Percentiles rank a stretch among this genome's conserved stretches.
phyloP scores from a whole-genome alignment of 352 stramenopile genomes.

The Phytophthora pseudosyringae region DNA sequence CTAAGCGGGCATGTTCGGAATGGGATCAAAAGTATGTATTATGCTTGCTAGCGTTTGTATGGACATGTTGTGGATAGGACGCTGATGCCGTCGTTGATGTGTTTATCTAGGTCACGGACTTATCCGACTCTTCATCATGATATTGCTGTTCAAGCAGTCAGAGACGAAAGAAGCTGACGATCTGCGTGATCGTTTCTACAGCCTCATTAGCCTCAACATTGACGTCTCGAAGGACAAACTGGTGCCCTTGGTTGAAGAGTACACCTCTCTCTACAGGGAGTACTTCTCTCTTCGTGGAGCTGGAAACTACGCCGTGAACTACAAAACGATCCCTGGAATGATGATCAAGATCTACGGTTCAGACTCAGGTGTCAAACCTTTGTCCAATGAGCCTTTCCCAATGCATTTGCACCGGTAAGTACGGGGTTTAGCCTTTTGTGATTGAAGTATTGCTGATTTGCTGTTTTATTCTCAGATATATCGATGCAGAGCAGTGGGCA shows the following conservation, averaged over 20 bases:
- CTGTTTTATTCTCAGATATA: slow-evolving; percentile 38
- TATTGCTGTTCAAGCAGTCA: slow-evolving; percentile 64
- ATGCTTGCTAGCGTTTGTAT: not conserved
- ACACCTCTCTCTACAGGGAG: slow-evolving; percentile 52
- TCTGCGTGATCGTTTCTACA: slow-evolving; percentile 53
- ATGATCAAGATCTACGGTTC: slow-evolving; percentile 39
- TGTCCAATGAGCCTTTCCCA: slow-evolving; percentile 27
- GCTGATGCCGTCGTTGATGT: slow-evolving; percentile 15
- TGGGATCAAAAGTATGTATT: slow-evolving; percentile 49
- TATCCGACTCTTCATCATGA: slow-evolving; percentile 67
- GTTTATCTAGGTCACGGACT: slow-evolving; percentile 50
- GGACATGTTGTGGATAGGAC: not conserved
- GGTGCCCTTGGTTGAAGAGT: slow-evolving; percentile 52
- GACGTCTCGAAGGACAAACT: slow-evolving; percentile 41
- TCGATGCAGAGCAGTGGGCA: slow-evolving; percentile 67
- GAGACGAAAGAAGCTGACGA: slow-evolving; percentile 40
- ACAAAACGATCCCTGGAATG: slow-evolving; percentile 35
- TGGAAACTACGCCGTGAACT: slow-evolving; percentile 33
- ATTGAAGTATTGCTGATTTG: slow-evolving; percentile 9
- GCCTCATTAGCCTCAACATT: slow-evolving; percentile 48
- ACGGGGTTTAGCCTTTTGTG: not conserved
- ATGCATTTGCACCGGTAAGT: slow-evolving; percentile 42
- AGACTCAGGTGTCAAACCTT: slow-evolving; percentile 6
- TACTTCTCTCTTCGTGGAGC: slow-evolving; percentile 59
- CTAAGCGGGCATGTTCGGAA: slow-evolving; percentile 57